Evolutionary conservation across 768 basidiomycete genomes (phyloP).

Genomic region (Collybiopsis luxurians): DNA sequence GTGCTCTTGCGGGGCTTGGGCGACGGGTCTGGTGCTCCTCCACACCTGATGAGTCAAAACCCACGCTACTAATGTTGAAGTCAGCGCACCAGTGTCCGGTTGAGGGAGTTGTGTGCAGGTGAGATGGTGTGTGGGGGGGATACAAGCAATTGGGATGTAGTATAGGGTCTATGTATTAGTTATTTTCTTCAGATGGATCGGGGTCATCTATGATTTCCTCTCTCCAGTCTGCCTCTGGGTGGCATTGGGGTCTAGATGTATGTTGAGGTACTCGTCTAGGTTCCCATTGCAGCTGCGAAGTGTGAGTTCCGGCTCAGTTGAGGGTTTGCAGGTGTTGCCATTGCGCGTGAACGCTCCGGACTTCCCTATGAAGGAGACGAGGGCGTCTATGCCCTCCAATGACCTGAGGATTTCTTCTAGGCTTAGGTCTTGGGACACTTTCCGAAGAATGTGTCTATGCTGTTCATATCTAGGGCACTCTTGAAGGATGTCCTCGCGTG

Average conservation of each 20-base stretch:
- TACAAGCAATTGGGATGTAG: no score
- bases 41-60: no score
- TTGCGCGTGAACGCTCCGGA: constrained; percentile 19
- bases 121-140: no score
- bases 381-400: constrained; percentile 18
- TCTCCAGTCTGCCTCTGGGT: not conserved
- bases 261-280: not conserved
- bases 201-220: not conserved
- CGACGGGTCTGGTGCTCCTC: no score
- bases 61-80: no score
- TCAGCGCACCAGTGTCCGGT: no score
- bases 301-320: not conserved
- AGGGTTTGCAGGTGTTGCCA: not conserved
- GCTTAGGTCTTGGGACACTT: no score
- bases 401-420: constrained; percentile 19
- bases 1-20: no score
- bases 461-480: constrained; percentile 19
- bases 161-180: no score
- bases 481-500: constrained; percentile 20
- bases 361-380: constrained; percentile 15
- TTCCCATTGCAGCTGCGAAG: not conserved
- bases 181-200: not conserved
- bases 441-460: constrained; percentile 17
- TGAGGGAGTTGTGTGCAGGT: no score
- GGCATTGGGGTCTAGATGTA: not conserved